Percentiles rank a stretch among this genome's conserved stretches.
phyloP scores from a whole-genome alignment of 1,284 basidiomycete species.

The Fomitopsis schrenkii region DNA sequence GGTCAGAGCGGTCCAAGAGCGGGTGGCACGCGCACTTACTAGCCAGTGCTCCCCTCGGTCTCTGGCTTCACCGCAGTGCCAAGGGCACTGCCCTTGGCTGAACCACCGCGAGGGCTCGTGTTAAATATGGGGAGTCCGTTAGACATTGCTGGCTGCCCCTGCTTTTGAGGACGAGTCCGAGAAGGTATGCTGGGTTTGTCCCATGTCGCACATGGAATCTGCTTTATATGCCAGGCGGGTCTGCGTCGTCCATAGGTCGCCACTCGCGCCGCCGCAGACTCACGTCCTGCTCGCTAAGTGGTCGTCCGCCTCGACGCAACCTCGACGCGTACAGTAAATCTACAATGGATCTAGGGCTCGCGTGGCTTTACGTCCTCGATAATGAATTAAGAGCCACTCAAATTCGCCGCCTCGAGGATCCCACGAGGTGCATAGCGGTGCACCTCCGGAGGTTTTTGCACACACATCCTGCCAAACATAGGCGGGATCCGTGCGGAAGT shows the following conservation, averaged over 20 bases:
- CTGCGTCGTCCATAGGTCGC: background rate
- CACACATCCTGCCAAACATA: background rate
- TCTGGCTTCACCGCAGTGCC: background rate
- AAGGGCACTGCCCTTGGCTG: background rate
- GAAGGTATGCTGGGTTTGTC: background rate
- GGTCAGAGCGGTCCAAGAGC: background rate
- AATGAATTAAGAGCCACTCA: background rate
- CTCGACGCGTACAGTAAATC: background rate
- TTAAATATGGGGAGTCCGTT: background rate
- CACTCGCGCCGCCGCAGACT: background rate
- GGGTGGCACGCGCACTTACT: background rate
- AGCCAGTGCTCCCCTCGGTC: background rate
- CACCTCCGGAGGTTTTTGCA: background rate
- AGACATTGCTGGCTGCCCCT: background rate
- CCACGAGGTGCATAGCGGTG: background rate
- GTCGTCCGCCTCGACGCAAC: background rate
- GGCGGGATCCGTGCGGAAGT: background rate
- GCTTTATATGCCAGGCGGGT: background rate
- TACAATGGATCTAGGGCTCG: background rate
- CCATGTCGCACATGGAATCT: background rate
- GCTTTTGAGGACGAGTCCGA: background rate
- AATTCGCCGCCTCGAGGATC: background rate
- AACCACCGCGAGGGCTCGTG: background rate
- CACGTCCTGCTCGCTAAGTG: background rate
- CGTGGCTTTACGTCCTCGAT: background rate